Percentiles rank a stretch among this genome's conserved stretches.
phyloP scores from a whole-genome alignment of 352 stramenopile genomes.

The Pythium rishiriense region DNA sequence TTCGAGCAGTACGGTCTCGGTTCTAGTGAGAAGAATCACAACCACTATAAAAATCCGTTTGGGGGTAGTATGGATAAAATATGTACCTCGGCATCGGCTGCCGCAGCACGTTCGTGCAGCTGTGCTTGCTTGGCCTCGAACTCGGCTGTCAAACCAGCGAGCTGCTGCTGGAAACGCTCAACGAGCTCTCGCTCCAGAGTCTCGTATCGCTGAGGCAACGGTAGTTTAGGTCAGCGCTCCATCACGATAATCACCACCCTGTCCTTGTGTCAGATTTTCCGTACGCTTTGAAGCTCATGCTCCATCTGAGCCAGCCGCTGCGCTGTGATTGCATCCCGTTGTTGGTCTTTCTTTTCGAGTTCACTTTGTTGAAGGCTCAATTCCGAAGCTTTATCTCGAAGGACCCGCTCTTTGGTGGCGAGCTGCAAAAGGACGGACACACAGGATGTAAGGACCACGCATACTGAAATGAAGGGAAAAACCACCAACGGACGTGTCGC shows the following conservation, averaged over 20 bases:
- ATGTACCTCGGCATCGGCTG: background rate
- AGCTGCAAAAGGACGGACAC: slow-evolving; percentile 27
- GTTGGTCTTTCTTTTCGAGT: slow-evolving; percentile 13
- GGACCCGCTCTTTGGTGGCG: slow-evolving; percentile 42
- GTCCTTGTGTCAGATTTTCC: background rate
- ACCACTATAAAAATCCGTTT: no score
- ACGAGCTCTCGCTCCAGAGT: background rate
- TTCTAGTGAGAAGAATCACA: background rate
- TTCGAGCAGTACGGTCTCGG: background rate
- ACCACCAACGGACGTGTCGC: slow-evolving; percentile 1
- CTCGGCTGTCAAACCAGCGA: slow-evolving; percentile 1
- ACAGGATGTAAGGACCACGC: background rate
- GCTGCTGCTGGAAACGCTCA: slow-evolving; percentile 14
- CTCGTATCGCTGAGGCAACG: background rate
- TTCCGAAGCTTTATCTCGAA: slow-evolving; percentile 43
- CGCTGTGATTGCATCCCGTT: background rate
- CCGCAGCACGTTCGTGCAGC: background rate
- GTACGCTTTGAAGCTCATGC: slow-evolving; percentile 10
- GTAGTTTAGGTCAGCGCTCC: background rate
- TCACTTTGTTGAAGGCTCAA: slow-evolving; percentile 27
- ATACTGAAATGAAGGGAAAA: no score
- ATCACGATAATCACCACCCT: background rate
- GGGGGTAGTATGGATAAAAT: no score
- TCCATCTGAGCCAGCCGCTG: slow-evolving; percentile 14
- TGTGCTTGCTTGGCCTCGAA: slow-evolving; percentile 1